Evolutionary conservation across 768 basidiomycete genomes (phyloP), one percentile per base, ranked within the genome.

Genomic region (Boletus fagicola): DNA sequence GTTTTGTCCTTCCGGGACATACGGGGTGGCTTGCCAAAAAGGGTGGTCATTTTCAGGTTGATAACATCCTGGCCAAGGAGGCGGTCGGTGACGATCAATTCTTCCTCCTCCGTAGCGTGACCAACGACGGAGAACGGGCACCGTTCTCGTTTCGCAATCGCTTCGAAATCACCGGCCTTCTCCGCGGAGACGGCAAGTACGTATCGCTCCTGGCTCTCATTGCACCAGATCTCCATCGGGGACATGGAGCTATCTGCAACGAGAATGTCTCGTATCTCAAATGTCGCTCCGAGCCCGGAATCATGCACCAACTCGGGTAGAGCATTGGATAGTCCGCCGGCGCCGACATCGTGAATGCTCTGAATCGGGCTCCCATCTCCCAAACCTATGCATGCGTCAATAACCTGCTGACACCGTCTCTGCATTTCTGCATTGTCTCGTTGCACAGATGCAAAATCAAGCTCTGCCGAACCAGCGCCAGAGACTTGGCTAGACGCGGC

Each of bases 141-240:
- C 51, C 97, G 79, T 70, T 99, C 97, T 63, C 97, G 82, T 68
- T 80, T 80, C 3, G 92, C 92, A 44, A 98, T 87, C 13, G 65
- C 74, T 65, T 86, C 85, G 73, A 99, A 98, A 5, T 75, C 72
- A 2, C 74, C 72, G 22, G 85, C 76, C 56, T 81, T 82, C 18
- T 82, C 79, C 2, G 84, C 83, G 0, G 84, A 83, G 58, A 99
- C 82, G 10, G 97, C 97, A 31, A 98, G 81, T 30, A 98, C 97
- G 69, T 98, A 99, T 39, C 97, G 87, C 67, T 98, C 97, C 76
- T 98, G 97, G 62, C 87, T 90, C 75, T 99, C 97, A 74, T 99
- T 99, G 70, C 97, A 98, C 97, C 97, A 99, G 49, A 98, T 98
- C 75, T 98, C 96, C 96, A 99, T 98, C 0, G 97, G 97, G 5